Conservation (phyloP, 768 basidiomycete species). For the Collybia sp. region DNA sequence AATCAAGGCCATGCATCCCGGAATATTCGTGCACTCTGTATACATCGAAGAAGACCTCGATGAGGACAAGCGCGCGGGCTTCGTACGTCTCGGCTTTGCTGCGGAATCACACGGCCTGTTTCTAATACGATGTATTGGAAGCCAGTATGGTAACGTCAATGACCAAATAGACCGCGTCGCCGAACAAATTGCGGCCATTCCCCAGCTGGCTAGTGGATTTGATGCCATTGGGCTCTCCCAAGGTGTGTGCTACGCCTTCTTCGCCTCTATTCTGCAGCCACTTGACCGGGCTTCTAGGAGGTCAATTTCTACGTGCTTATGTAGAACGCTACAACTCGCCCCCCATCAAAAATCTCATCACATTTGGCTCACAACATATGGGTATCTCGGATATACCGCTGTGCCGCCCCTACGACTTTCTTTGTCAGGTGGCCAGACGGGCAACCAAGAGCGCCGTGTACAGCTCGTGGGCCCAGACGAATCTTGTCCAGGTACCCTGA, state of each 20-base stretch:
- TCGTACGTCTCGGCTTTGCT: conserved; percentile 43
- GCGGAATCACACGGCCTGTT: neutral
- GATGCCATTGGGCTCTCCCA: conserved; percentile 90
- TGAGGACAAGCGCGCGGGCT: conserved; percentile 64
- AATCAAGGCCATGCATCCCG: conserved; percentile 62
- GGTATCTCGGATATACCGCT: conserved; percentile 72
- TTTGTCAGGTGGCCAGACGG: conserved; percentile 65
- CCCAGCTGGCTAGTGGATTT: conserved; percentile 66
- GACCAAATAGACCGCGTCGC: conserved; percentile 64
- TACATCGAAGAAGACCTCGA: conserved; percentile 60
- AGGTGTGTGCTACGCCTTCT: conserved; percentile 31
- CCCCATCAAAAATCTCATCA: conserved; percentile 75
- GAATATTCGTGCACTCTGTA: conserved; percentile 74
- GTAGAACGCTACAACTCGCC: conserved; percentile 73
- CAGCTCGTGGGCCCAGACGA: conserved; percentile 67
- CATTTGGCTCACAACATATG: conserved; percentile 87
- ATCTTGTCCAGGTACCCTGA: conserved; percentile 60
- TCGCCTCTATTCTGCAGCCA: neutral
- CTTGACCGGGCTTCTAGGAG: conserved; percentile 35
- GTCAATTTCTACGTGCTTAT: conserved; percentile 86
- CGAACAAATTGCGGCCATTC: conserved; percentile 56
- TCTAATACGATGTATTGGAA: neutral
- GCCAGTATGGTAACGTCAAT: conserved; percentile 75
- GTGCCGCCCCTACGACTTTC: conserved; percentile 60
- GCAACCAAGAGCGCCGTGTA: conserved; percentile 65